Percentiles rank a stretch among this genome's conserved stretches.
These are phyloP conservation scores for Hyaloperonospora brassicae DNA, from an alignment of 352 stramenopile species.

Conservation along the genomic window DNA sequence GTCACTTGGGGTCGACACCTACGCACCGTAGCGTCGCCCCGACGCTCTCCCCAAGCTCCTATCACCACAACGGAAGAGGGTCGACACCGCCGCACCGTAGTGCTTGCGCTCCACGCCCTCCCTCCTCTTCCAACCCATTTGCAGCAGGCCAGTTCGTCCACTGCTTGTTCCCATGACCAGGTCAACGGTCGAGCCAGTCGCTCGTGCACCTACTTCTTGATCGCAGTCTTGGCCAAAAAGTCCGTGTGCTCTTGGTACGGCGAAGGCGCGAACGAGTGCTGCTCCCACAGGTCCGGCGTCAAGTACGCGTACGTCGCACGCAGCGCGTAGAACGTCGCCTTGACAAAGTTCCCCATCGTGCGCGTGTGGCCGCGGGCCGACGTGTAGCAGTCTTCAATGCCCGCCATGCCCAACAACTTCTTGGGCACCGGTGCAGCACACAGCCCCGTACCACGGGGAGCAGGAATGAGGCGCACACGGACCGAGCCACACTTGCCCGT, in stretches of 20 bases:
- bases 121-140: constrained; percentile 32
- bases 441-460: constrained; percentile 98
- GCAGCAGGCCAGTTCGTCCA: constrained; percentile 18
- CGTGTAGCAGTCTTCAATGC: constrained; percentile 98
- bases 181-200: constrained; percentile 15
- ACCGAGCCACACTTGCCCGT: constrained; percentile 99
- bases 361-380: constrained; percentile 95
- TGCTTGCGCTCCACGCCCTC: constrained; percentile 78
- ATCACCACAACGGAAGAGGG: constrained; percentile 51
- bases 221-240: constrained; percentile 96
- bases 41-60: constrained; percentile 57
- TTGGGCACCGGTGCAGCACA: constrained; percentile 97
- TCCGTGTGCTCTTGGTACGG: constrained; percentile 99
- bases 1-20: constrained; percentile 67
- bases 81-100: constrained; percentile 88
- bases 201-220: constrained; percentile 75
- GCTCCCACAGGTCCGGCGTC: constrained; percentile 97
- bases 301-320: constrained; percentile 98
- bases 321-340: constrained; percentile 98
- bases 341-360: constrained; percentile 99
- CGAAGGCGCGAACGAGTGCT: constrained; percentile 87
- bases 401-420: constrained; percentile 98
- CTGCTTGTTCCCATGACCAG: constrained; percentile 23
- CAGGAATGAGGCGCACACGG: constrained; percentile 97
- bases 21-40: constrained; percentile 86